Conservation (phyloP, 1,284 basidiomycete species). For the Macrocystidia cucumis region DNA sequence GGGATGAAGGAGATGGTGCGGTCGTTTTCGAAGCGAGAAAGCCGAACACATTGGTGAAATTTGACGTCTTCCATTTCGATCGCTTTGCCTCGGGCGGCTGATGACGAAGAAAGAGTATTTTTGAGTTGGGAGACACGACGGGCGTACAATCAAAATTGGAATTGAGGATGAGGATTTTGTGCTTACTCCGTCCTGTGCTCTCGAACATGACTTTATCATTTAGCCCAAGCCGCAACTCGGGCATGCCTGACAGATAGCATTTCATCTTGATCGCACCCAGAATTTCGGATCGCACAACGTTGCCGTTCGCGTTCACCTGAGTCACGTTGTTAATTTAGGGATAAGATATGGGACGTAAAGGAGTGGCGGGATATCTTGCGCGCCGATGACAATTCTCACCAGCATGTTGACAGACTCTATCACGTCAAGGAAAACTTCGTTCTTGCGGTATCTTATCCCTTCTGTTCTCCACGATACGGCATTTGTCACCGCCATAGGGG, state of each 20-base stretch:
- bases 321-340: constrained; percentile 7
- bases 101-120: constrained; percentile 2
- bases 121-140: constrained; percentile 3
- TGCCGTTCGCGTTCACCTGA: constrained; percentile 94
- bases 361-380: too few species aligned
- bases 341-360: neutral
- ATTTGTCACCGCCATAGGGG: constrained; percentile 97
- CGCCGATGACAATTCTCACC: too few species aligned
- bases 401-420: constrained; percentile 97
- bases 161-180: too few species aligned
- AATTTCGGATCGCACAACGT: constrained; percentile 96
- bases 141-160: neutral
- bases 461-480: constrained; percentile 99
- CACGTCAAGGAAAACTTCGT: constrained; percentile 98
- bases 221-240: constrained; percentile 89
- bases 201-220: constrained; percentile 99
- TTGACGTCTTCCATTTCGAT: constrained; percentile 99
- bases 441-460: constrained; percentile 97
- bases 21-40: constrained; percentile 99
- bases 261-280: constrained; percentile 99
- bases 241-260: constrained; percentile 98
- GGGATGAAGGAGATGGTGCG: constrained; percentile 99
- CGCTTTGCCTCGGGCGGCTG: constrained; percentile 92
- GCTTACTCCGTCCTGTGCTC: constrained; percentile 87
- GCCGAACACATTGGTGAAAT: constrained; percentile 99